phyloP scores from a whole-genome alignment of 352 stramenopile genomes.

The Globisporangium nodosum region DNA sequence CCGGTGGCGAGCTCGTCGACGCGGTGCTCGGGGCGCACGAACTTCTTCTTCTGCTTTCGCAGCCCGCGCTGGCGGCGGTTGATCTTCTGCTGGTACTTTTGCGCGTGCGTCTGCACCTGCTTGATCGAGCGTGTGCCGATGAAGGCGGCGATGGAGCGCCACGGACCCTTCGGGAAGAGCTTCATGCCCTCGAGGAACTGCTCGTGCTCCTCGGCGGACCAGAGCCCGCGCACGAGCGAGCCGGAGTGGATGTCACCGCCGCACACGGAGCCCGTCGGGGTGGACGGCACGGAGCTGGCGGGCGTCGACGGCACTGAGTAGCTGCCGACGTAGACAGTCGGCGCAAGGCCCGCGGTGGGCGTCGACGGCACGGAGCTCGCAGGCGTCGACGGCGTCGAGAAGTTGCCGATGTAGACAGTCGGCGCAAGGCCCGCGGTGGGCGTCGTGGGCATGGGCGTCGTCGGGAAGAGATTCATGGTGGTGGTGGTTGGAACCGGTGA shows the following conservation, averaged over 20 bases:
- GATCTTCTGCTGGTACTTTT: conserved; percentile 87
- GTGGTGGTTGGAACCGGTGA: neutral
- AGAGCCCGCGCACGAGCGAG: conserved; percentile 57
- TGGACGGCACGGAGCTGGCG: conserved; percentile 4
- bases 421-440: neutral
- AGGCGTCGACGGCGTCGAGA: conserved; percentile 6
- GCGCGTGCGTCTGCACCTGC: conserved; percentile 79
- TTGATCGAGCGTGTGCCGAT: conserved; percentile 78
- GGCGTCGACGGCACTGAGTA: conserved; percentile 6
- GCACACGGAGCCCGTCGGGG: conserved; percentile 6
- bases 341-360: neutral
- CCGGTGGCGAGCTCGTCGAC: conserved; percentile 58
- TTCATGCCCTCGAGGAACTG: conserved; percentile 83
- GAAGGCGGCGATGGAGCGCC: conserved; percentile 66
- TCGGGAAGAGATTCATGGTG: conserved; percentile 1
- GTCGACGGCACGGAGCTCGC: conserved; percentile 1
- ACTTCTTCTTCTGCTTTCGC: conserved; percentile 84
- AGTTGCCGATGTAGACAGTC: neutral
- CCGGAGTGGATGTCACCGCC: conserved; percentile 12
- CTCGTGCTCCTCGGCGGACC: conserved; percentile 73
- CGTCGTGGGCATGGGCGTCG: neutral
- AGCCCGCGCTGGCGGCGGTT: conserved; percentile 68
- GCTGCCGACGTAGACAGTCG: neutral
- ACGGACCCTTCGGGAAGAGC: conserved; percentile 66
- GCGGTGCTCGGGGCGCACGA: conserved; percentile 65